Percentiles rank a stretch among this genome's conserved stretches.
Evolutionary conservation across 2,329 filamentous ascomycete species (phyloP).

Genomic region (Colletotrichum eremochloae): DNA sequence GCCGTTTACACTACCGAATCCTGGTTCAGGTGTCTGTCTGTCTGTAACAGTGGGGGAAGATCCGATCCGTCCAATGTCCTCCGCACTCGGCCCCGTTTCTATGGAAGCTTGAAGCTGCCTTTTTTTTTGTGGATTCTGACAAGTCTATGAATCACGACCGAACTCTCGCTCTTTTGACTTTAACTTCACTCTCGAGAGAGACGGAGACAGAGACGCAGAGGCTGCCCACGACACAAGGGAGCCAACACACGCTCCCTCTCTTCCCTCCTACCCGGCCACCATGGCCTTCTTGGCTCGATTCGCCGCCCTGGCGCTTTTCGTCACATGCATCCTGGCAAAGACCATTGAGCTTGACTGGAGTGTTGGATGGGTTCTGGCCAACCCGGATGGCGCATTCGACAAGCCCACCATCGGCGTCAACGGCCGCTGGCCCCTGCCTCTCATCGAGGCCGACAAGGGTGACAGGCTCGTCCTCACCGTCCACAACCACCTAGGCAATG

Average conservation of each 20-base stretch:
- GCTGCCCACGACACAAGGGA: background rate
- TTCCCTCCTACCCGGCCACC: background rate
- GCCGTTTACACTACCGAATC: background rate
- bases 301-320: constrained; percentile 23
- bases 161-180: background rate
- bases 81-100: constrained; percentile 32
- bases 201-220: background rate
- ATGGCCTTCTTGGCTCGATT: constrained; percentile 33
- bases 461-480: constrained; percentile 65
- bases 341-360: constrained; percentile 71
- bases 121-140: constrained; percentile 1
- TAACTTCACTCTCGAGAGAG: background rate
- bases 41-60: background rate
- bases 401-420: constrained; percentile 76
- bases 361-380: constrained; percentile 71
- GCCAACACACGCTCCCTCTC: background rate
- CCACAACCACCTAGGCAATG: constrained; percentile 64
- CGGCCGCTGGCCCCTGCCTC: constrained; percentile 73
- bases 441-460: constrained; percentile 67
- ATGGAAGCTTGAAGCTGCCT: constrained; percentile 27
- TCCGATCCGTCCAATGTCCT: constrained; percentile 20
- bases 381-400: constrained; percentile 69
- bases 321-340: constrained; percentile 33
- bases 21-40: background rate
- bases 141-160: constrained; percentile 16